Evolutionary conservation across 306 rosid genomes (phyloP).

Genomic region (Arachis hypogaea): DNA sequence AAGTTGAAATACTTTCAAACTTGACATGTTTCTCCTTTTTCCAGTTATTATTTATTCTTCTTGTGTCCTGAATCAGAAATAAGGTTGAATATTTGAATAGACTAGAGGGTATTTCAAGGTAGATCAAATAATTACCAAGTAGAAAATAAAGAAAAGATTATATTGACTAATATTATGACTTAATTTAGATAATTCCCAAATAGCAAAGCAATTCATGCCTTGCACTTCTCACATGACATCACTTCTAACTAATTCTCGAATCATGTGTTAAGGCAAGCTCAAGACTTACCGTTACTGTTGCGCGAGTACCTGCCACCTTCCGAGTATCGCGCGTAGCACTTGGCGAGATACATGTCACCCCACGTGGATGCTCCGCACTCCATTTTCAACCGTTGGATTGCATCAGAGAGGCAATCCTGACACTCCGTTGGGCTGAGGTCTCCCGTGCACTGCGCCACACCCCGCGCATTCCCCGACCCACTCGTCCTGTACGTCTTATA

Average conservation of each 20-base stretch:
- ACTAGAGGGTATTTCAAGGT: too few species aligned
- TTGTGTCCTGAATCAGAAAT: constrained; percentile 11
- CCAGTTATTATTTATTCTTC: constrained; percentile 23
- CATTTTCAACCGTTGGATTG: constrained; percentile 71
- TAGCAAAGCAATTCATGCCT: too few species aligned
- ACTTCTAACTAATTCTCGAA: too few species aligned
- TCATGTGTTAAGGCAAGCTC: too few species aligned
- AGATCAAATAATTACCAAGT: too few species aligned
- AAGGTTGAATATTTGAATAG: neutral
- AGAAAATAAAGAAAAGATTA: too few species aligned
- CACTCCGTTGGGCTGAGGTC: constrained; percentile 81
- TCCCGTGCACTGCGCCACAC: constrained; percentile 84
- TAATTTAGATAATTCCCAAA: too few species aligned
- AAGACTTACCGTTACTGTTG: constrained; percentile 48
- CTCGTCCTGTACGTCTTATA: constrained; percentile 43
- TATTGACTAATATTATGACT: too few species aligned
- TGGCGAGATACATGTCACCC: constrained; percentile 79
- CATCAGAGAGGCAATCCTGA: constrained; percentile 76
- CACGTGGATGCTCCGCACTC: constrained; percentile 67
- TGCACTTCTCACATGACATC: too few species aligned
- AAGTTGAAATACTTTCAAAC: neutral
- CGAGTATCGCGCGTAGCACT: constrained; percentile 84
- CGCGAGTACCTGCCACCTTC: constrained; percentile 56
- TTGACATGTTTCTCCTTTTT: constrained; percentile 12
- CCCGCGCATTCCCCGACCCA: constrained; percentile 45